Base-by-base conservation (phyloP, 495 filamentous ascomycete genomes). In the Antarctomyces pellizariae region DNA sequence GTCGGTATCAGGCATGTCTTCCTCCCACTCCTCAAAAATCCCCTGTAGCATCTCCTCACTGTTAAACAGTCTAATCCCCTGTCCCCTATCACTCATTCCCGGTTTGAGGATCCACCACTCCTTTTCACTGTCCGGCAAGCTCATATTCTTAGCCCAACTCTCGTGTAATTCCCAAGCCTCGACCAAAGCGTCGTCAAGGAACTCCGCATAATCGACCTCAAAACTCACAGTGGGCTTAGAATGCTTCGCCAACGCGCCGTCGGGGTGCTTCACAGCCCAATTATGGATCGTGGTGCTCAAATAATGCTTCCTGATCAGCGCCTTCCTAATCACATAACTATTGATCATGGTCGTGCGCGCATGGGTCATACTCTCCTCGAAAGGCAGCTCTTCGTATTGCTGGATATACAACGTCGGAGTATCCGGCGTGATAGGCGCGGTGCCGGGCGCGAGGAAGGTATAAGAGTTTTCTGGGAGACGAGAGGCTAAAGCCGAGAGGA, bases 31-130 rank as follows among this genome's bases (percentile, higher is more conserved):
- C 31, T 89, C 75, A 39, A 95, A 97, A 15, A 97, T 82, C 11
- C 49, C 59, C 22, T 67, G 67, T 9, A 97, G 49, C 41, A 90
- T 70, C 26, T 67, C 67, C 48, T 80, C 72, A 20, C 65, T 75
- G 41, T 64, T 72, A 47, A 97, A 97, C 2, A 97, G 54, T 19
- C 78, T 52, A 22, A 97, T 86, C 2, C 86, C 86, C 42, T 92
- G 79, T 2, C 84, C 86, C 3, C 83, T 64, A 42, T 95, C 86
- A 48, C 79, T 90, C 86, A 97, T 95, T 1, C 83, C 67, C 0
- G 86, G 86, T 44, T 97, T 97, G 21, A 95, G 49, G 34, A 95
- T 92, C 86, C 86, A 97, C 84, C 84, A 97, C 49, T 89, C 75
- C 26, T 57, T 59, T 38, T 75, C 61, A 0, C 50, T 39, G 2